phyloP scores from a whole-genome alignment of 2,329 filamentous ascomycete species.

The Trichophyton equinum region DNA sequence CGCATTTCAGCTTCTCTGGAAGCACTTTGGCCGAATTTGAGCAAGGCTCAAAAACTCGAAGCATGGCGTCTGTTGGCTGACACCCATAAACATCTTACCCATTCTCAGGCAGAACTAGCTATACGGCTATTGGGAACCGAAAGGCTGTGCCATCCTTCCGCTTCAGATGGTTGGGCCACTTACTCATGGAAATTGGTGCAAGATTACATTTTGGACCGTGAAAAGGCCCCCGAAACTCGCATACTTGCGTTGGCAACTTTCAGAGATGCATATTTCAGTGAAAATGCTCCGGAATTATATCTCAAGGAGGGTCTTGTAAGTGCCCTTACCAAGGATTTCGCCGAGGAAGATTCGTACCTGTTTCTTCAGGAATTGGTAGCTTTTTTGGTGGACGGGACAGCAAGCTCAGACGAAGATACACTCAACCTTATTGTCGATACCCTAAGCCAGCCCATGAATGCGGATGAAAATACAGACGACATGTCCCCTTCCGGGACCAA shows the following conservation, averaged over 20 bases:
- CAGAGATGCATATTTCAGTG: constrained; percentile 27
- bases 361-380: constrained; percentile 30
- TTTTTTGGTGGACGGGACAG: constrained; percentile 26
- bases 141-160: constrained; percentile 23
- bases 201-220: constrained; percentile 27
- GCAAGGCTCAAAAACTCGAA: constrained; percentile 25
- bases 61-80: constrained; percentile 26
- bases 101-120: constrained; percentile 29
- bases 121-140: constrained; percentile 25
- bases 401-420: constrained; percentile 20
- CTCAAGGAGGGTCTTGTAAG: constrained; percentile 23
- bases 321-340: constrained; percentile 24
- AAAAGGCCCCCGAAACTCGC: constrained; percentile 29
- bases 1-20: constrained; percentile 28
- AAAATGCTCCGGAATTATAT: constrained; percentile 20
- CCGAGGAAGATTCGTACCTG: constrained; percentile 26
- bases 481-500: constrained; percentile 31
- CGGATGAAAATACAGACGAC: constrained; percentile 23
- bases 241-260: constrained; percentile 28
- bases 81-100: constrained; percentile 26
- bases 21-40: constrained; percentile 26
- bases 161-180: constrained; percentile 23
- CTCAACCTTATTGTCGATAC: constrained; percentile 25
- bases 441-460: constrained; percentile 26
- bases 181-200: constrained; percentile 25